phyloP scores from a whole-genome alignment of 1,284 basidiomycete genomes.

The Marasmius oreades region DNA sequence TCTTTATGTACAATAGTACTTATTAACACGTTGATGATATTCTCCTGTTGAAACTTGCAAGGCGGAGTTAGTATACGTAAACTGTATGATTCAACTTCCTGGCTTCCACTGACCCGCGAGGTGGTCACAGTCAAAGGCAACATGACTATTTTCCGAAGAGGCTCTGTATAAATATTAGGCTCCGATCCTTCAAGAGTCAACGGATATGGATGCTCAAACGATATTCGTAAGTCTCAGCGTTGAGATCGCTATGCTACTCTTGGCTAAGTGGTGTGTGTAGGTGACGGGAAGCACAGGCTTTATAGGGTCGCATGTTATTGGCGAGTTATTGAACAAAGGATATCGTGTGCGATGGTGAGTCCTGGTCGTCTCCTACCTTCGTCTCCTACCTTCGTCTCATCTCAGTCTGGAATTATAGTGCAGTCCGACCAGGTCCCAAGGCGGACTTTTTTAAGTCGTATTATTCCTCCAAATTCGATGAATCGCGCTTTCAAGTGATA shows the following conservation, averaged over 20 bases:
- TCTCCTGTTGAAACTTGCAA: no score
- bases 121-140: neutral
- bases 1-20: neutral
- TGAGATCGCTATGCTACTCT: neutral
- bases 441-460: neutral
- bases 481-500: neutral
- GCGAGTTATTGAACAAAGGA: neutral
- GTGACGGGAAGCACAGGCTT: constrained; percentile 1
- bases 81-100: neutral
- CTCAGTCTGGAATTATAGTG: neutral
- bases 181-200: neutral
- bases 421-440: neutral
- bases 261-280: neutral
- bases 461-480: neutral
- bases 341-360: neutral
- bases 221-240: neutral
- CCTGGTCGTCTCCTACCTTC: neutral
- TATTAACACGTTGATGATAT: no score
- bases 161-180: neutral
- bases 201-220: neutral
- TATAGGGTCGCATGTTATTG: neutral
- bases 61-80: neutral
- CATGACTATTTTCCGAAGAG: neutral
- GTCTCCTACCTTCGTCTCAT: neutral
- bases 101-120: neutral